A percentile compares a stretch with the other conserved stretches of the same genome.
Conservation (phyloP, 306 rosid genomes). For the Crataegus laevigata region DNA sequence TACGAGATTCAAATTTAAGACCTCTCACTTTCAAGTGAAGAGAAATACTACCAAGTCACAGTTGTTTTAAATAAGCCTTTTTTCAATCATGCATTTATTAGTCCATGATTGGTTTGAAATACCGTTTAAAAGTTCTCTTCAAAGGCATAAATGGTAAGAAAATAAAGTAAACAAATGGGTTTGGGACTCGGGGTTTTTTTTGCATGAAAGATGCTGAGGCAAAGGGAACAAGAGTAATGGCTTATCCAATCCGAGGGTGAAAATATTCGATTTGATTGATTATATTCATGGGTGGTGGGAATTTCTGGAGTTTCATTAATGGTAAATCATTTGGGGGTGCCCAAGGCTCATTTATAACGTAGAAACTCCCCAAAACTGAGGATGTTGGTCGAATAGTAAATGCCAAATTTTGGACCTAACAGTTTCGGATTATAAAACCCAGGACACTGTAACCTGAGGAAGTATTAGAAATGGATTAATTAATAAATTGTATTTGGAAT, state of each 20-base stretch:
- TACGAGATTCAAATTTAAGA: too few relatives aligned
- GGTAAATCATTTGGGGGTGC: constrained; percentile 2
- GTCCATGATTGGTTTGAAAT: too few relatives aligned
- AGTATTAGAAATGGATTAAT: not conserved
- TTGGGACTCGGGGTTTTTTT: not conserved
- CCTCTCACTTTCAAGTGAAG: too few relatives aligned
- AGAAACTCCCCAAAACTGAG: constrained; percentile 32
- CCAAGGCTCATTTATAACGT: not conserved
- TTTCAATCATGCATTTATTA: too few relatives aligned
- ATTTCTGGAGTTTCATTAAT: not conserved
- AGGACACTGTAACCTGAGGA: too few relatives aligned
- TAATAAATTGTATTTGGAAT: not conserved
- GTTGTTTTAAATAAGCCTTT: too few relatives aligned
- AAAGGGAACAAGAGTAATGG: not conserved
- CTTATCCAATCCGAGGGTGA: not conserved
- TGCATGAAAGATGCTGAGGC: not conserved
- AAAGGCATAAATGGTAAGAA: too few relatives aligned
- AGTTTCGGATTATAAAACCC: not conserved
- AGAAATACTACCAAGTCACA: too few relatives aligned
- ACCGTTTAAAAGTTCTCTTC: too few relatives aligned
- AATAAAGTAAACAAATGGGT: not conserved
- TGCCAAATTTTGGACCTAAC: not conserved
- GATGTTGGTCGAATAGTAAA: constrained; percentile 51
- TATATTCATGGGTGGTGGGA: not conserved
- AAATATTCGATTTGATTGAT: not conserved